These are phyloP conservation scores for Maudiozyma serrabonitensis DNA, from an alignment of 805 yeast species.

Conservation along the genomic window DNA sequence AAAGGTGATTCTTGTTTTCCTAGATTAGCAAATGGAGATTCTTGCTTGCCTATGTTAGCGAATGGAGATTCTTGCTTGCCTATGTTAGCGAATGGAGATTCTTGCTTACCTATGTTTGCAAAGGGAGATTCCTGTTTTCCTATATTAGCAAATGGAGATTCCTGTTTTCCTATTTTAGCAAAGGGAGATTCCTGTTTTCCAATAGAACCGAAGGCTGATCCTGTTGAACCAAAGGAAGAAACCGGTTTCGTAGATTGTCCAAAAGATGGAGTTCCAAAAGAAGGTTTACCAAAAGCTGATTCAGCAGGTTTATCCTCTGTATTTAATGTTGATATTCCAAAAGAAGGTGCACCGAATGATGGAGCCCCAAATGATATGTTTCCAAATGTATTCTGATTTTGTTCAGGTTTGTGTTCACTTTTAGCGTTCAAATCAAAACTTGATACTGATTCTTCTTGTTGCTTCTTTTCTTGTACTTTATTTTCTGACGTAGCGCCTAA, in stretches of 20 bases:
- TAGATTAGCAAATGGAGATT: neutral
- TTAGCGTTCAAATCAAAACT: no score
- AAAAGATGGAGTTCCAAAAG: constrained; percentile 20
- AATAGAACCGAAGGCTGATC: neutral
- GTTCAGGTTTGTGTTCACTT: no score
- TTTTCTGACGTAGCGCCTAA: neutral
- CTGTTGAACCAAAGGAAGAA: neutral
- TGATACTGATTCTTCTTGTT: no score
- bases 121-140: neutral
- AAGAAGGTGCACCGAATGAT: neutral
- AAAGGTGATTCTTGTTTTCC: neutral
- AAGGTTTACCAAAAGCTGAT: constrained; percentile 13
- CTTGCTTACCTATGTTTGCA: neutral
- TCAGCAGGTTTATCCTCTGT: constrained; percentile 7
- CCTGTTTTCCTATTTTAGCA: neutral
- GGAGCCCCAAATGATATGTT: neutral
- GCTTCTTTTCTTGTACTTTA: no score
- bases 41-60: neutral
- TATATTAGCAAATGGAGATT: neutral
- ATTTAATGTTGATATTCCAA: constrained; percentile 16
- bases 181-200: neutral
- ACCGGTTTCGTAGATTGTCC: constrained; percentile 3
- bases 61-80: neutral
- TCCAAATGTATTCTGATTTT: constrained; percentile 3
- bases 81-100: constrained; percentile 1